A percentile compares a stretch with the other conserved stretches of the same genome.
Conservation (phyloP, 805 yeast genomes). For the Sugiyamaella americana region DNA sequence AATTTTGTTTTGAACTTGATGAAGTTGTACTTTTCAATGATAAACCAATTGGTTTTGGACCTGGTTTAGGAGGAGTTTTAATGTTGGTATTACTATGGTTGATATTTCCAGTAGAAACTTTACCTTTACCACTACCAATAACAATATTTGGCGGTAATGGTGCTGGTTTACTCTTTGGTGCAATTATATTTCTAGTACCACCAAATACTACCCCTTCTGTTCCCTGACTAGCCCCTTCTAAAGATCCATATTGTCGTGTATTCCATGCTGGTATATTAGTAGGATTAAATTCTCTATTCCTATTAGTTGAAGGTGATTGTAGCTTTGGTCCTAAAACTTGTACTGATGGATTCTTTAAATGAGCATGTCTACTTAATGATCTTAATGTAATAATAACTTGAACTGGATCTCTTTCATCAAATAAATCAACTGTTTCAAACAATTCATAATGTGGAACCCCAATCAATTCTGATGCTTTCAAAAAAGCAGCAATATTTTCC, state of each 20-base stretch:
- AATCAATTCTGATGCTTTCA: constrained; percentile 51
- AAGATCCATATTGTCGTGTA: constrained; percentile 52
- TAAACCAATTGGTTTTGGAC: constrained; percentile 8
- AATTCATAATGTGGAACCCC: constrained; percentile 79
- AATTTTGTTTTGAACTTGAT: background rate
- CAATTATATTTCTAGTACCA: constrained; percentile 41
- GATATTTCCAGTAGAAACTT: constrained; percentile 4
- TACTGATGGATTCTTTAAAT: constrained; percentile 44
- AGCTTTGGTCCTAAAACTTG: constrained; percentile 57
- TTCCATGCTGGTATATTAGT: constrained; percentile 45
- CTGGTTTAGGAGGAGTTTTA: constrained; percentile 6
- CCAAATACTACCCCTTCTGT: constrained; percentile 53
- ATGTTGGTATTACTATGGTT: background rate
- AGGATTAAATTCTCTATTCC: constrained; percentile 38
- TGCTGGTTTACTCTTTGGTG: constrained; percentile 9
- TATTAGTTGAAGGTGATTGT: constrained; percentile 41
- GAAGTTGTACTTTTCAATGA: background rate
- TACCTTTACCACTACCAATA: too few relatives aligned
- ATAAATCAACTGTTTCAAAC: constrained; percentile 73
- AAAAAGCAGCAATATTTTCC: constrained; percentile 77
- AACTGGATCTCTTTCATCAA: constrained; percentile 67
- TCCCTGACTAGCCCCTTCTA: constrained; percentile 45
- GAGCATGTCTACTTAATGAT: constrained; percentile 65
- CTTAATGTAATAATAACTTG: constrained; percentile 70
- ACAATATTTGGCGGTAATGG: constrained; percentile 18